Evolutionary conservation across 1,139 yeast species (phyloP), one percentile per base, ranked within the genome.

Genomic region (Lodderomyces pseudojiufengensis): DNA sequence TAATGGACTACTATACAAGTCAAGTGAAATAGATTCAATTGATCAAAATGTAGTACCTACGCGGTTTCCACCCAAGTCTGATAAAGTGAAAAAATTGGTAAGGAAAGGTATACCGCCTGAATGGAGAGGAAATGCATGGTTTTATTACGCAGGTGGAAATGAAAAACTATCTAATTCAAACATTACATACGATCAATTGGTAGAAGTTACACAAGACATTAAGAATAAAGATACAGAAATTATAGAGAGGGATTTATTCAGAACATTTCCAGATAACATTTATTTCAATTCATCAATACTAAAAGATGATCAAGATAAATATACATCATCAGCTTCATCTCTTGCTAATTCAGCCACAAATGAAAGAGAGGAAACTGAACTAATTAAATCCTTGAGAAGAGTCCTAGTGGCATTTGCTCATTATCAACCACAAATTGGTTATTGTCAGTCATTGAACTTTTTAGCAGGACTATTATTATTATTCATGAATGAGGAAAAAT

Each of bases 41-140:
- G 29, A 32, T 13, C 21, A 25, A 8, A 18, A 18, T 18, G 7
- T 18, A 18, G 21, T 54, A 2, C 74, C 69, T 4, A 55, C 57
- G 1, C 57, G 92, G 41, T 90, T 87, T 53, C 97, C 97, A 0
- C 82, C 95, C 0, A 76, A 76, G 42, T 83, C 92, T 8, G 95
- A 84, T 43, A 88, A 85, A 49, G 70, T 88, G 43, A 84, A 84
- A 53, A 76, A 95, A 43, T 80, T 86, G 53, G 76, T 92, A 10
- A 73, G 97, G 39, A 83, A 85, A 54, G 98, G 98, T 6, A 82
- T 92, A 8, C 97, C 98, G 0, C 90, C 95, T 0, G 96, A 87
- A 55, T 90, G 97, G 96, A 67, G 98, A 48, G 98, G 97, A 0
- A 78, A 78, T 47, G 97, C 97, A 1, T 92, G 98, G 98, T 92